phyloP scores from a whole-genome alignment of 306 rosid species.

The Cyamopsis tetragonoloba region DNA sequence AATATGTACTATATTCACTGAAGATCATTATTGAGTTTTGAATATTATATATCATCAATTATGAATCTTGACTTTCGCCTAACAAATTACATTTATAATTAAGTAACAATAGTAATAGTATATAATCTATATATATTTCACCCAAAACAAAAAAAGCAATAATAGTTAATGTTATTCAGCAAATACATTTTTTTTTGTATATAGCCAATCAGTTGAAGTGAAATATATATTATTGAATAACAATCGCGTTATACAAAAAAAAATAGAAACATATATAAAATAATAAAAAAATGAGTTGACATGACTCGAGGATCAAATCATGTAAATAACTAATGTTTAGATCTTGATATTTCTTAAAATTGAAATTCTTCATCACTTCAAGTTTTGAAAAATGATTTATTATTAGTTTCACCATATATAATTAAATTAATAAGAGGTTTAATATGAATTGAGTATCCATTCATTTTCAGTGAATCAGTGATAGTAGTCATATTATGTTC shows the following conservation, averaged over 20 bases:
- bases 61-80: slow-evolving; percentile 2
- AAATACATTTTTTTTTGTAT: no score
- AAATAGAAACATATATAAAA: not conserved
- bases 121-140: no score
- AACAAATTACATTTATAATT: not conserved
- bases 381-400: not conserved
- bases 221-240: not conserved
- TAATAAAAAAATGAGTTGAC: not conserved
- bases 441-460: not conserved
- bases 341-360: not conserved
- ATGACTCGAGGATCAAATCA: not conserved
- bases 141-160: no score
- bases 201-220: not conserved
- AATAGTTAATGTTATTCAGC: no score
- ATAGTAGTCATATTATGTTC: not conserved
- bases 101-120: no score
- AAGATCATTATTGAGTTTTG: not conserved
- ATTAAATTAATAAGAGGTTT: not conserved
- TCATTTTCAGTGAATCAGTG: not conserved
- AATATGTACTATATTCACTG: not conserved
- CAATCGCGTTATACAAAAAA: not conserved
- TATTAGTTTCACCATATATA: not conserved
- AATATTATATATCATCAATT: not conserved
- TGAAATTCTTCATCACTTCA: not conserved
- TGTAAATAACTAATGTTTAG: not conserved